Percentiles rank a stretch among this genome's conserved stretches.
Conservation (phyloP, 2,329 filamentous ascomycete genomes). For the Onygenales sp. region DNA sequence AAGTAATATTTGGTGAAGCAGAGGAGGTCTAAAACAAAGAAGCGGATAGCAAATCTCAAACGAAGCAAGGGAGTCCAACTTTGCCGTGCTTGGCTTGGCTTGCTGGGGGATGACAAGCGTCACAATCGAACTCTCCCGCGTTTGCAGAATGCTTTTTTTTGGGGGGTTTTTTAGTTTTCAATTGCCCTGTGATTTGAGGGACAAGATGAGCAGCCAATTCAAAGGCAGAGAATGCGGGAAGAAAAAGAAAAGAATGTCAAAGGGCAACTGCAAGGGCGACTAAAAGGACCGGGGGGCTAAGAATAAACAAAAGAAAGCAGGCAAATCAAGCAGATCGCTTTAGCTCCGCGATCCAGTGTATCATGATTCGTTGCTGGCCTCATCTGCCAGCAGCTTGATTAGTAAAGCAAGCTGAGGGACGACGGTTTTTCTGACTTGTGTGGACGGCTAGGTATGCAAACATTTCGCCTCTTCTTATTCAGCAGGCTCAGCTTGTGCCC, state of each 20-base stretch:
- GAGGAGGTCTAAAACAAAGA: not conserved
- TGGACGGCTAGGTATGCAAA: no score
- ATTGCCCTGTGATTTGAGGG: not conserved
- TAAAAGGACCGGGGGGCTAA: not conserved
- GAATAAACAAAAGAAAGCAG: not conserved
- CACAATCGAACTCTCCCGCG: no score
- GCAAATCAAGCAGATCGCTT: not conserved
- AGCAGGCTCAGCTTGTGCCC: no score
- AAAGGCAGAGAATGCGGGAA: not conserved
- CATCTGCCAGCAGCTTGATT: no score
- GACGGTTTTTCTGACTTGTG: no score
- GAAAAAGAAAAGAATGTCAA: not conserved
- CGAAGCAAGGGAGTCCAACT: not conserved
- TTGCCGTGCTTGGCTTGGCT: not conserved
- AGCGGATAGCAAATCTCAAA: not conserved
- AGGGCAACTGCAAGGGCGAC: not conserved
- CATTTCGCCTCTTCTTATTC: no score
- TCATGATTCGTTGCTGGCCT: not conserved
- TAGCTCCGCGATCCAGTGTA: not conserved
- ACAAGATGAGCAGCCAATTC: not conserved
- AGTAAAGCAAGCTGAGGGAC: no score
- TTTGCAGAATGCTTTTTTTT: no score
- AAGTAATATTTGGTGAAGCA: not conserved
- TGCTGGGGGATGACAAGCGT: no score
- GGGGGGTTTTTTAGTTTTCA: no score